These are phyloP conservation scores for Medakamo hakoo DNA, from an alignment of 139 green algal genomes.

Conservation along the genomic window DNA sequence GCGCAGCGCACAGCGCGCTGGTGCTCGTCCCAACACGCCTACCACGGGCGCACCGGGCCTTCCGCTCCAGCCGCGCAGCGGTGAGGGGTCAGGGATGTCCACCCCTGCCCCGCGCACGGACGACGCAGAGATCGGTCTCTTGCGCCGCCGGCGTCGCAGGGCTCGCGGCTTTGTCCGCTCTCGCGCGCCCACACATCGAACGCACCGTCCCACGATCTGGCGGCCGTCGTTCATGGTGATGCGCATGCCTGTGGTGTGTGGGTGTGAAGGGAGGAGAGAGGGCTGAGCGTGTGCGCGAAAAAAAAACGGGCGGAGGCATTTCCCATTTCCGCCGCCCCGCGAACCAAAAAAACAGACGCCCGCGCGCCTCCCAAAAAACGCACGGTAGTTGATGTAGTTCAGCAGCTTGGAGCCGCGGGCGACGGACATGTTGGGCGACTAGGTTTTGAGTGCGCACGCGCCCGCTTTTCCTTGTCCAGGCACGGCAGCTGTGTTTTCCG, in stretches of 20 bases:
- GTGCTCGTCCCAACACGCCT: no score
- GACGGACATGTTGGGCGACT: constrained; percentile 67
- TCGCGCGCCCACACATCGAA: not conserved
- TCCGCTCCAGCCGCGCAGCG: no score
- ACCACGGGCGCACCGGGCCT: no score
- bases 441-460: no score
- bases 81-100: no score
- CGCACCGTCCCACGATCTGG: constrained; percentile 84
- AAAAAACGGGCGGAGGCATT: not conserved
- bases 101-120: no score
- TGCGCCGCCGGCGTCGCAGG: no score
- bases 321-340: not conserved
- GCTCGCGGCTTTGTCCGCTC: not conserved
- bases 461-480: no score
- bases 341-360: not conserved
- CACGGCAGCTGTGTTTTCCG: no score
- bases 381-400: constrained; percentile 94
- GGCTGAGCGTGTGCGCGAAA: not conserved
- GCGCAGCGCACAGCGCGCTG: no score
- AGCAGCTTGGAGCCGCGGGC: constrained; percentile 85
- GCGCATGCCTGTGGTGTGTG: constrained; percentile 57
- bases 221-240: constrained; percentile 64
- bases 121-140: no score
- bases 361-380: constrained; percentile 12
- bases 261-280: not conserved